These are phyloP conservation scores for Thermothelomyces thermophilus DNA, from an alignment of 2,329 filamentous ascomycete genomes.

Conservation along the genomic window DNA sequence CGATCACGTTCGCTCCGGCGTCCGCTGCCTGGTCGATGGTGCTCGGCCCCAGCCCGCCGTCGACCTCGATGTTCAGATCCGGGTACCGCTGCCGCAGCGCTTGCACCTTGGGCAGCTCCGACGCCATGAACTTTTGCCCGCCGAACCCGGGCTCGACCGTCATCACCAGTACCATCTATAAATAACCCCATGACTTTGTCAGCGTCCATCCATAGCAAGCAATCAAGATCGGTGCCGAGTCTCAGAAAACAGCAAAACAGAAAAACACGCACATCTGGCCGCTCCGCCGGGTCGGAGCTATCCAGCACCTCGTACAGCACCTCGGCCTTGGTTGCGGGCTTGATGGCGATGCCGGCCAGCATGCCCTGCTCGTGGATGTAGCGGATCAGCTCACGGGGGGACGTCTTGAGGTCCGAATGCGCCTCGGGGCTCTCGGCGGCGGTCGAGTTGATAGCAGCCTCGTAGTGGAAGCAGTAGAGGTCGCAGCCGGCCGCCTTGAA, in stretches of 20 bases:
- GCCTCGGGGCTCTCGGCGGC: constrained; percentile 74
- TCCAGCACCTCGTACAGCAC: constrained; percentile 89
- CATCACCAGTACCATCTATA: constrained; percentile 96
- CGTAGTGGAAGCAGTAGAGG: constrained; percentile 99
- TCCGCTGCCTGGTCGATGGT: constrained; percentile 94
- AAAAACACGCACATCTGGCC: constrained; percentile 82
- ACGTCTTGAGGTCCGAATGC: constrained; percentile 64
- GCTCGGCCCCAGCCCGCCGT: constrained; percentile 79
- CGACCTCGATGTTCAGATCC: constrained; percentile 88
- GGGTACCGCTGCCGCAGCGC: constrained; percentile 80
- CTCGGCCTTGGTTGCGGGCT: constrained; percentile 84
- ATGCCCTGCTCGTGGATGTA: constrained; percentile 87
- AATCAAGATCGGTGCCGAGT: too few species aligned
- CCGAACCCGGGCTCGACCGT: constrained; percentile 97
- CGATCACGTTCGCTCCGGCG: constrained; percentile 95
- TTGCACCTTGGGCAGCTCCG: constrained; percentile 87
- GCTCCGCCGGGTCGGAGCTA: constrained; percentile 62
- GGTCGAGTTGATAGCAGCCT: constrained; percentile 76
- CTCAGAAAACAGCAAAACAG: too few species aligned
- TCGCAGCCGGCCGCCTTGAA: constrained; percentile 93
- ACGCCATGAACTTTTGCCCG: constrained; percentile 97
- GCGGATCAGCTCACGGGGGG: constrained; percentile 73
- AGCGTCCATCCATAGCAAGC: background rate
- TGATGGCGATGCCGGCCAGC: constrained; percentile 90
- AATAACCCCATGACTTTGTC: constrained; percentile 1